Evolutionary conservation across 164 flowering plant species (phyloP), one percentile per base, ranked within the genome.

Genomic region (Euptelea pleiosperma): DNA sequence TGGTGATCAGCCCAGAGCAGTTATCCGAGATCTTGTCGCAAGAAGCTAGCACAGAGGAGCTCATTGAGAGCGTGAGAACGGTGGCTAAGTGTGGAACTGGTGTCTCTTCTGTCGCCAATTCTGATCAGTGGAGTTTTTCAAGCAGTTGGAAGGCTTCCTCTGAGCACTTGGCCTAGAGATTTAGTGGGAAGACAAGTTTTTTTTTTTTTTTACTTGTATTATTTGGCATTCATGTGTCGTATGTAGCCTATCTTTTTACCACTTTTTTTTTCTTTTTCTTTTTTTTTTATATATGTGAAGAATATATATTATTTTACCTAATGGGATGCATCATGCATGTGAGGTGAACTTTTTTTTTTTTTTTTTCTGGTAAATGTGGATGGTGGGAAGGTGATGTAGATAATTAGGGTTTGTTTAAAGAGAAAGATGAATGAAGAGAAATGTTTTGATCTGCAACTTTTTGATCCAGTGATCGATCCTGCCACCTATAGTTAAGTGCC

Each of bases 31-130:
- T 92, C 12, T 21, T 92, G 64, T 74, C 95, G 0, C 77, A 86
- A 30, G 88, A 84, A 56, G 74, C 69, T 0, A 63, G 66, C 9
- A 89, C 96, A 0, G 69, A 83, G 55, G 89, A 84, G 65, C 68
- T 89, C 69, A 83, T 92, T 25, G 85, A 89, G 70, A 87, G 82
- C 37, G 85, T 84, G 6, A 74, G 93, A 41, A 79, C 91, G 1
- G 96, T 92, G 21, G 98, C 93, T 0, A 89, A 84, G 39, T 87
- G 93, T 36, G 87, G 89, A 3, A 69, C 52, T 30, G 69, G 66
- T n/a, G 57, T 49, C 10, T 53, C 74, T 0, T 75, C 85, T 6
- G 42, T 57, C 4, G 78, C 58, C 1, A 77, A 70, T 70, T 83
- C 91, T 0, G 93, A 84, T 60, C 81, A 82, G 58, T 86, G 96